Evolutionary conservation across 148 eudicot species (phyloP), one percentile per base, ranked within the genome.

Genomic region (Vaccinium macrocarpon): DNA sequence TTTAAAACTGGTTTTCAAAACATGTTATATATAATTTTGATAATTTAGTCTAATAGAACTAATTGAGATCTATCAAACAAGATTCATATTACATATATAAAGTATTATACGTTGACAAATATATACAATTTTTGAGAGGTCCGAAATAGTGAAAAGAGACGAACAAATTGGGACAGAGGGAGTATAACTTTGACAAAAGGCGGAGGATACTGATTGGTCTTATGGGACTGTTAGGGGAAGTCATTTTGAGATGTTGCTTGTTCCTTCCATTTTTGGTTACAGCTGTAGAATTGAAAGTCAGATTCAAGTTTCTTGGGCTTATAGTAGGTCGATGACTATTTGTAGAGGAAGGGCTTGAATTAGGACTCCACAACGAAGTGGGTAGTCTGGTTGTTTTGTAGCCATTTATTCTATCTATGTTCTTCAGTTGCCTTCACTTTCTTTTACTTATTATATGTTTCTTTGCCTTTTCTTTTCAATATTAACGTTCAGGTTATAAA

Each of bases 401-500:
- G 25, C n/a, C 79, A 49, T 49, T 76, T 76, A 38, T 16, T 56
- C 21, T 29, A 32, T 85, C 42, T 79, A 48, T 83, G 68, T 81
- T 32, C 71, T 49, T 81, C n/a, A 55, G 21, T 55, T 81, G 64
- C 6, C 72, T 74, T 83, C 42, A 53, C 77, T 18, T 29, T n/a
- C 38, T 71, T 49, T 59, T 53, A 48, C 64, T 14, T 11, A 42
- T 3, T 19, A 13, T 73, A 18, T 50, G 49, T 50, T 27, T 15
- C 18, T 82, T 38, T 78, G 59, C 50, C 51, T 86, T 74, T 21
- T 12, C 18, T 27, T 66, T 46, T 49, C 21, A 55, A 71, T 53
- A 14, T 32, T 59, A 68, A 35, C 64, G 56, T 88, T 56, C 89
- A 96, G 99, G 93, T 94, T 82, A 86, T 93, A 81, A 97, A 88